A percentile compares a stretch with the other conserved stretches of the same genome.
These are phyloP conservation scores for Clitocybe nebularis DNA, from an alignment of 1,284 basidiomycete genomes.

Conservation along the genomic window DNA sequence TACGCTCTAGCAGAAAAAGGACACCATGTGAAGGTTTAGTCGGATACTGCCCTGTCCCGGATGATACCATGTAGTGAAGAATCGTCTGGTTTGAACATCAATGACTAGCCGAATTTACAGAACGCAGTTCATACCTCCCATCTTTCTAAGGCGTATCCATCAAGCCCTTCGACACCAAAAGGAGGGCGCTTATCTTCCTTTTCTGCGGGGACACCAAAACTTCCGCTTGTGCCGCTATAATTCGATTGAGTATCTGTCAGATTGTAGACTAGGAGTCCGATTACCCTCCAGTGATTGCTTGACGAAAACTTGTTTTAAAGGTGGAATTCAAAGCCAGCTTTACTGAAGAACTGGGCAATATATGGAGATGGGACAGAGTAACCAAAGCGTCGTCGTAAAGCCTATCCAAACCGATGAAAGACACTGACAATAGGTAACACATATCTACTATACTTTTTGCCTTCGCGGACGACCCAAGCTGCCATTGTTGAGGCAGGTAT, in stretches of 20 bases:
- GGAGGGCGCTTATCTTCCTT: conserved; percentile 53
- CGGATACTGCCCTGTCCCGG: conserved; percentile 67
- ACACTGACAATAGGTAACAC: conserved; percentile 14
- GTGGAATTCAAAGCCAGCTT: conserved; percentile 70
- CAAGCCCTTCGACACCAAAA: conserved; percentile 63
- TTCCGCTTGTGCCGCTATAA: conserved; percentile 79
- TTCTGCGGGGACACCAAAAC: conserved; percentile 85
- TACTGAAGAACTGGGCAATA: conserved; percentile 58
- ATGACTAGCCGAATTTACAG: background rate
- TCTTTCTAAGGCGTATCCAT: conserved; percentile 83
- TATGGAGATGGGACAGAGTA: conserved; percentile 71
- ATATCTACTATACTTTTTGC: conserved; percentile 54
- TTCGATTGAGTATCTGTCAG: conserved; percentile 10
- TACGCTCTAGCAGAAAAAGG: conserved; percentile 77
- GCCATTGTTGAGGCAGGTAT: conserved; percentile 70
- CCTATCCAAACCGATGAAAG: conserved; percentile 36
- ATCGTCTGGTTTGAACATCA: conserved; percentile 63
- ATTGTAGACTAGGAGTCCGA: conserved; percentile 1
- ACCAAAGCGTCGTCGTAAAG: conserved; percentile 67
- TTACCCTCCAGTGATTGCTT: conserved; percentile 91
- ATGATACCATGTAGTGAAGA: conserved; percentile 98
- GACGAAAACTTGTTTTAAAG: conserved; percentile 79
- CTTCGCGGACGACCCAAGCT: conserved; percentile 79
- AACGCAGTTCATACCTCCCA: conserved; percentile 76
- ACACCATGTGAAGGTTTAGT: conserved; percentile 79